Conservation (phyloP, 192 early-diverging fungal genomes). For the Umbelopsis sp. region DNA sequence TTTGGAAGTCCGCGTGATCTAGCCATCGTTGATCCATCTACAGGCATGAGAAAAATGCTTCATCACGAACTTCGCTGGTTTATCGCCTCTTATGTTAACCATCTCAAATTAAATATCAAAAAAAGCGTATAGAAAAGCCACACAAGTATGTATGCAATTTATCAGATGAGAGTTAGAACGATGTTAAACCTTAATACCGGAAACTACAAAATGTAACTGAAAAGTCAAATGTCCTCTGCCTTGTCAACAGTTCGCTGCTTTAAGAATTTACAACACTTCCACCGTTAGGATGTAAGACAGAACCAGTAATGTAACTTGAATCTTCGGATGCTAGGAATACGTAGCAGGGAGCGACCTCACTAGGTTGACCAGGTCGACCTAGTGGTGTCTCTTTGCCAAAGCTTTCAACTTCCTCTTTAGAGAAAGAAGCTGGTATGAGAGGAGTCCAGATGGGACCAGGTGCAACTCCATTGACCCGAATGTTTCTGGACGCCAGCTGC, state of each 20-base stretch:
- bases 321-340: slow-evolving; percentile 44
- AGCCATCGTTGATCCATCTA: too few species aligned
- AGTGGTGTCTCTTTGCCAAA: slow-evolving; percentile 38
- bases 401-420: slow-evolving; percentile 32
- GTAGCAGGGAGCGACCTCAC: slow-evolving; percentile 40
- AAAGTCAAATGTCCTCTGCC: too few species aligned
- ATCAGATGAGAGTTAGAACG: too few species aligned
- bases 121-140: too few species aligned
- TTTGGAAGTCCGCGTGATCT: too few species aligned
- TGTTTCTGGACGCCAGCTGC: slow-evolving; percentile 42
- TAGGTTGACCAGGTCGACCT: slow-evolving; percentile 45
- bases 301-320: slow-evolving; percentile 38
- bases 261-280: slow-evolving; percentile 23
- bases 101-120: too few species aligned
- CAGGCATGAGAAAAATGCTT: too few species aligned
- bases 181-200: too few species aligned
- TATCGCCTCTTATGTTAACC: too few species aligned
- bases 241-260: background rate
- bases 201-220: too few species aligned
- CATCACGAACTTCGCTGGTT: too few species aligned
- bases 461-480: slow-evolving; percentile 45
- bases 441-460: slow-evolving; percentile 53
- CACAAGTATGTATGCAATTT: too few species aligned
- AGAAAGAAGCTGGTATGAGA: slow-evolving; percentile 35
- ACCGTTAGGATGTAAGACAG: slow-evolving; percentile 41